Evolutionary conservation across 345 rosid species (phyloP).

Genomic region (Orychophragmus violaceus): DNA sequence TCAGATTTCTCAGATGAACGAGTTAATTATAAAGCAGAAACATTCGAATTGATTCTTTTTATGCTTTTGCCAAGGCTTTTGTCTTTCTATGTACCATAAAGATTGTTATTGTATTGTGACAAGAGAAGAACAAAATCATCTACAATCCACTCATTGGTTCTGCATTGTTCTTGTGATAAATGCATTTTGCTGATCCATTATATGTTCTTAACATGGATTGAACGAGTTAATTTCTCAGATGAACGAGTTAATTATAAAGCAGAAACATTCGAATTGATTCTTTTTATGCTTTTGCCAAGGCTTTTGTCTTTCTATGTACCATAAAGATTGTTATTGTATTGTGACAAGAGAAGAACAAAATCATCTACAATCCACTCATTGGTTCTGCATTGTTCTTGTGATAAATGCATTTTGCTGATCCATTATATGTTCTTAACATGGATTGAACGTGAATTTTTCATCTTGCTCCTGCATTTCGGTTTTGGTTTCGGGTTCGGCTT

Average conservation of each 20-base stretch:
- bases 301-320: no score
- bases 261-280: constrained; percentile 19
- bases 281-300: no score
- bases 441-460: not conserved
- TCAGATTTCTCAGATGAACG: constrained; percentile 48
- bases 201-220: not conserved
- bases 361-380: no score
- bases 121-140: no score
- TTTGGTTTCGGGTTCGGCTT: constrained; percentile 24
- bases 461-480: constrained; percentile 15
- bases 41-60: constrained; percentile 11
- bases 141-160: no score
- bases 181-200: not conserved
- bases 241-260: constrained; percentile 37
- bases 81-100: no score
- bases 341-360: no score
- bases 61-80: no score
- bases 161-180: not conserved
- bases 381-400: not conserved
- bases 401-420: not conserved
- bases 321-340: no score
- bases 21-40: constrained; percentile 30
- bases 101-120: no score
- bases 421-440: not conserved
- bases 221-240: constrained; percentile 15